Conservation (phyloP, 805 yeast genomes). For the Isabelozyma pseudorhagii region DNA sequence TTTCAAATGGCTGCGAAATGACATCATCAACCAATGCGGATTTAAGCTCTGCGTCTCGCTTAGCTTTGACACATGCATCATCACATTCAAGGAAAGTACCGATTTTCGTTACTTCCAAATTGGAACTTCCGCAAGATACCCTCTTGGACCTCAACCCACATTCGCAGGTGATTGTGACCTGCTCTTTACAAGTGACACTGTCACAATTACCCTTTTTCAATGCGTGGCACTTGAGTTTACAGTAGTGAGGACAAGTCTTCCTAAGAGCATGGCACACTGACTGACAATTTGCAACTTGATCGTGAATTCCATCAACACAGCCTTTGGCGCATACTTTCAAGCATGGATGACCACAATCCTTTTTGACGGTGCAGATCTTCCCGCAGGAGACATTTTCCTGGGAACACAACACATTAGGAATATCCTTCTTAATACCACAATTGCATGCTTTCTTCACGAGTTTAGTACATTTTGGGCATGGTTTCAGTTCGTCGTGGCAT, state of each 20-base stretch:
- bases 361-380: slow-evolving; percentile 25
- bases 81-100: slow-evolving; percentile 57
- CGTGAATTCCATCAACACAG: slow-evolving; percentile 65
- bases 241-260: slow-evolving; percentile 63
- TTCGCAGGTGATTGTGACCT: slow-evolving; percentile 51
- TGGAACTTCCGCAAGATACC: slow-evolving; percentile 58
- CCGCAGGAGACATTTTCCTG: slow-evolving; percentile 67
- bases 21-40: slow-evolving; percentile 49
- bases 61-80: slow-evolving; percentile 59
- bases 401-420: slow-evolving; percentile 68
- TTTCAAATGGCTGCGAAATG: slow-evolving; percentile 12
- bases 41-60: slow-evolving; percentile 59
- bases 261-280: slow-evolving; percentile 54
- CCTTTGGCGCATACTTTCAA: slow-evolving; percentile 56
- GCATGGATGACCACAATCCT: slow-evolving; percentile 42
- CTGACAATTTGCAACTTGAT: slow-evolving; percentile 45
- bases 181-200: slow-evolving; percentile 47
- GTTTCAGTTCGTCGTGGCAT: slow-evolving; percentile 65
- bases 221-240: slow-evolving; percentile 62
- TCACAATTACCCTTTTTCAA: slow-evolving; percentile 48
- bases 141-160: slow-evolving; percentile 57
- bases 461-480: slow-evolving; percentile 76
- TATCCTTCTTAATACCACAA: slow-evolving; percentile 51
- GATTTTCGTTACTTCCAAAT: slow-evolving; percentile 24
- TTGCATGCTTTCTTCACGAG: slow-evolving; percentile 55